Base-by-base conservation (phyloP, 306 rosid genomes). In the Cucumis cinereus region DNA sequence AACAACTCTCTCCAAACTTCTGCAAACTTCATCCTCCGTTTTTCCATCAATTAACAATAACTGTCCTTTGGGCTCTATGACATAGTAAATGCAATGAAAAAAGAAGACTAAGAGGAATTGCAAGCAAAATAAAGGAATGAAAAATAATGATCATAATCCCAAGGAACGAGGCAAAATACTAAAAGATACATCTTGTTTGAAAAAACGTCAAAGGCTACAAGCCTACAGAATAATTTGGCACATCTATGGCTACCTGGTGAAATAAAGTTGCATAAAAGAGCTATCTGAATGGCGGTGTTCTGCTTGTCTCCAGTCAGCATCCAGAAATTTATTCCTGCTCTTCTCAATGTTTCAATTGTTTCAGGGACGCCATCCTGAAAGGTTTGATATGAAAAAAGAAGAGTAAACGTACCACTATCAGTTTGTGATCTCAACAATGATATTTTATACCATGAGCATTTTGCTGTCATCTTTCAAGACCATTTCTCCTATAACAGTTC, bases 231-330 rank as follows among this genome's bases (percentile, higher is more conserved):
- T 54, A 77, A 56, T 69, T 47, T 36, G 53, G 19, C 12, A 82
- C 49, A 68, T 71, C 80, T 57, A 70, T 53, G 83, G 81, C 80
- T 81, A 95, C 99, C 99, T 84, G 97, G 98, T 50, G 96, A 92
- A 87, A 95, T 88, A 69, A 95, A 92, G 86, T 95, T 95, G 91
- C 99, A 92, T 49, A 91, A 89, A 81, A 95, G 90, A 79, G 99
- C 99, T 79, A 95, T 95, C 80, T 95, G 99, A 78, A 95, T 86
- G 61, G 99, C 98, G 70, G 99, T 95, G 74, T 87, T 86, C 85
- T 95, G 98, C 86, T 95, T 92, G 90, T 95, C 99, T 73, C 99
- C 99, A 4, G 99, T 95, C 71, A 95, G 90, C 99, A 95, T 92
- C 99, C 98, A 95, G 86, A 95, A 95, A 80, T 95, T 90, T 86